Conservation (phyloP, 257 asterid species). For the Solanum paucissectum region DNA sequence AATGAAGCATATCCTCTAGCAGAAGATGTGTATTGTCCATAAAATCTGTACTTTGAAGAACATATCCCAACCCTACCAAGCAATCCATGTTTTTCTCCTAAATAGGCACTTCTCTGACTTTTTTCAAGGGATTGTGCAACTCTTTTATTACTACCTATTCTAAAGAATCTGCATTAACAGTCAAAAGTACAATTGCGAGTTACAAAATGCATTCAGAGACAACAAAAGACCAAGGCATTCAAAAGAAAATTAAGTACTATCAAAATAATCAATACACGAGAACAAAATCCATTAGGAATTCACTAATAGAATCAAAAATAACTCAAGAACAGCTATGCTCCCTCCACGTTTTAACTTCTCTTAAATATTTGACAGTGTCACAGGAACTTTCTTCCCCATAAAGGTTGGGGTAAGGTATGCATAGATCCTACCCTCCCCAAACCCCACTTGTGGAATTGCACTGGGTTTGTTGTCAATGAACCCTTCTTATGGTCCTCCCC, state of each 20-base stretch:
- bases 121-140: constrained; percentile 17
- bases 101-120: constrained; percentile 1
- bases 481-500: neutral
- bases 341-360: neutral
- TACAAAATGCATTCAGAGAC: neutral
- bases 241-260: neutral
- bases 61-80: constrained; percentile 14
- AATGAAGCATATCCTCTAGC: constrained; percentile 27
- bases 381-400: neutral
- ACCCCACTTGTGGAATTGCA: neutral
- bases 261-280: neutral
- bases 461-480: neutral
- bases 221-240: neutral
- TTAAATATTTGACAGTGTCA: neutral
- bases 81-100: constrained; percentile 25
- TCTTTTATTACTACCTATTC: constrained; percentile 25
- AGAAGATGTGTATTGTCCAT: constrained; percentile 20
- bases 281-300: neutral
- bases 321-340: neutral
- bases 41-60: constrained; percentile 30
- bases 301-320: neutral
- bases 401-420: neutral
- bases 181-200: neutral
- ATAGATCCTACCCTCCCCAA: neutral
- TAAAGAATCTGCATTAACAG: constrained; percentile 37